Conservation (phyloP, 2,329 filamentous ascomycete species). For the Pseudohalonectria lignicola region DNA sequence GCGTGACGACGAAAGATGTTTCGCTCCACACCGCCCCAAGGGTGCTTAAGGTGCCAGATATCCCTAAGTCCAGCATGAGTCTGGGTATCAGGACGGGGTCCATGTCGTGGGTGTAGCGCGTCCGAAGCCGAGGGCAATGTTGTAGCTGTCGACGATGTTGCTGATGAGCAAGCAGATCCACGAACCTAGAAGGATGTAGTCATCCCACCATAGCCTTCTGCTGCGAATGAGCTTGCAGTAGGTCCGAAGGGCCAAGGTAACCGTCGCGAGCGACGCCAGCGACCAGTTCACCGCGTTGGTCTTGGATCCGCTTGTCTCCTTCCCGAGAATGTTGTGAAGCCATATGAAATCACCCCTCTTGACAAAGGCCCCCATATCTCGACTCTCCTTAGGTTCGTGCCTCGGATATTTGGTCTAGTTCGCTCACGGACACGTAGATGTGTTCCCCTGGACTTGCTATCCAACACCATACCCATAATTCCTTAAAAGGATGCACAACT, state of each 20-base stretch:
- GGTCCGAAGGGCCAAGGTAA: background rate
- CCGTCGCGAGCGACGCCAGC: background rate
- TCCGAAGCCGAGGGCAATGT: background rate
- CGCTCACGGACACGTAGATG: no score
- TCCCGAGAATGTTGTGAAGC: background rate
- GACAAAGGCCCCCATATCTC: background rate
- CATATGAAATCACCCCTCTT: background rate
- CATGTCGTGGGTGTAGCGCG: no score
- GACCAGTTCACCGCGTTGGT: background rate
- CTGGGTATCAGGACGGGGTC: no score
- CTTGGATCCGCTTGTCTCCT: background rate
- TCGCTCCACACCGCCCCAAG: slow-evolving; percentile 4
- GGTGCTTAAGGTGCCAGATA: slow-evolving; percentile 6
- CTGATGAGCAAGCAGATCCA: background rate
- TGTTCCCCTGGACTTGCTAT: no score
- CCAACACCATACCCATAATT: no score
- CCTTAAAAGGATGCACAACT: no score
- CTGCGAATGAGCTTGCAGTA: background rate
- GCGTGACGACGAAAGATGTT: slow-evolving; percentile 5
- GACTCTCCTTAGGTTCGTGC: background rate
- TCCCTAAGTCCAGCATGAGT: background rate
- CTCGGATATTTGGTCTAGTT: no score
- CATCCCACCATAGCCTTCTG: background rate
- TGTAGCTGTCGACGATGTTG: background rate
- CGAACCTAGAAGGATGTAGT: background rate